Conservation (phyloP, 1,284 basidiomycete genomes). For the Puccinia novopanici region DNA sequence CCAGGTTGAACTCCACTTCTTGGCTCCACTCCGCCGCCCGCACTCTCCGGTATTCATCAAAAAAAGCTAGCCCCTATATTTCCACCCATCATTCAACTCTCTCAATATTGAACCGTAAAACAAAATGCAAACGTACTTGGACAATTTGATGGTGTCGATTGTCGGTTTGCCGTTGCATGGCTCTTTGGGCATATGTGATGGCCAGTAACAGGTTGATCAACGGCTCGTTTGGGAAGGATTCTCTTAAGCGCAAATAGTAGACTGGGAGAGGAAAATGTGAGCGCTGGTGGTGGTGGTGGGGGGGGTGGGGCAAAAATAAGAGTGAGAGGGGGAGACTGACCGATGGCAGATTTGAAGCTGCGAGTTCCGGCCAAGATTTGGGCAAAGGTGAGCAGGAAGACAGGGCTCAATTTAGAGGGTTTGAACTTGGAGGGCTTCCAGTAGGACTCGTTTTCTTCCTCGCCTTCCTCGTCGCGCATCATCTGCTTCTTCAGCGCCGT, state of each 20-base stretch:
- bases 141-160: conserved; percentile 84
- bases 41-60: conserved; percentile 72
- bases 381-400: conserved; percentile 78
- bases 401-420: conserved; percentile 74
- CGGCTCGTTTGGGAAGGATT: conserved; percentile 78
- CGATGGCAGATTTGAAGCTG: conserved; percentile 86
- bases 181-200: conserved; percentile 79
- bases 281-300: conserved; percentile 57
- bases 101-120: neutral
- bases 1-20: conserved; percentile 89
- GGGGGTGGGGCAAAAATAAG: conserved; percentile 34
- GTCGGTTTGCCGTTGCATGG: conserved; percentile 90
- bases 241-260: conserved; percentile 84
- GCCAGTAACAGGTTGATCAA: conserved; percentile 79
- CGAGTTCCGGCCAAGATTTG: conserved; percentile 79
- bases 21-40: conserved; percentile 61
- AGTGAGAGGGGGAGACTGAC: conserved; percentile 62
- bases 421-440: conserved; percentile 51
- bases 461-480: conserved; percentile 34
- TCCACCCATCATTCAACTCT: neutral
- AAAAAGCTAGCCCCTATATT: conserved; percentile 74
- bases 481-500: neutral
- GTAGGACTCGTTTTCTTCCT: conserved; percentile 46
- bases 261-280: conserved; percentile 63
- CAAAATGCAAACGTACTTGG: conserved; percentile 63